phyloP scores from a whole-genome alignment of 75 land plant species.

The Adiantum capillusveneris region DNA sequence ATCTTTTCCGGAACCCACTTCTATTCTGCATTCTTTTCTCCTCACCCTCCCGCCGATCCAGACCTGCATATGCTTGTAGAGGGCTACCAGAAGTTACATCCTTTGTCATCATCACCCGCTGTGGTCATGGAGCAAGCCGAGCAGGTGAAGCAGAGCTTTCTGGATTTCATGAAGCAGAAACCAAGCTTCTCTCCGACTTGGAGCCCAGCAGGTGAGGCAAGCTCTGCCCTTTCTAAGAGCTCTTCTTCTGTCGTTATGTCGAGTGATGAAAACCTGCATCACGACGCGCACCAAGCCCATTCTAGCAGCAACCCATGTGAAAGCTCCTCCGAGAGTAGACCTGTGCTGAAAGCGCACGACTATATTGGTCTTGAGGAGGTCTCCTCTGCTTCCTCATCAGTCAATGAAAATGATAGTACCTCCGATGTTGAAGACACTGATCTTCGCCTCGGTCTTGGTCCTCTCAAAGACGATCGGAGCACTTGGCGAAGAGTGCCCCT shows the following conservation, averaged over 20 bases:
- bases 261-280: too few relatives aligned
- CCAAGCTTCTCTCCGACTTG: too few relatives aligned
- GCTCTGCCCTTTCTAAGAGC: too few relatives aligned
- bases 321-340: slow-evolving; percentile 6
- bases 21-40: neutral
- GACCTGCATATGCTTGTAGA: neutral
- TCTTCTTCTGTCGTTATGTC: too few relatives aligned
- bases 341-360: slow-evolving; percentile 31
- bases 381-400: slow-evolving; percentile 15
- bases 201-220: too few relatives aligned
- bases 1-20: too few relatives aligned
- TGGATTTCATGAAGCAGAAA: too few relatives aligned
- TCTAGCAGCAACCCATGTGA: too few relatives aligned
- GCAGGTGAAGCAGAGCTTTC: too few relatives aligned
- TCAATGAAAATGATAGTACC: neutral
- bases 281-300: too few relatives aligned
- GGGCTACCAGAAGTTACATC: neutral
- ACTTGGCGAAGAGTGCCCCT: neutral
- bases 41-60: neutral
- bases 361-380: slow-evolving; percentile 45
- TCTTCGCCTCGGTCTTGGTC: slow-evolving; percentile 9
- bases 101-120: neutral
- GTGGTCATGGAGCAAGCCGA: neutral
- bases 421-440: slow-evolving; percentile 4
- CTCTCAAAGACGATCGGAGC: neutral